Percentiles rank a stretch among this genome's conserved stretches.
phyloP scores from a whole-genome alignment of 441 rosid species.

The Kokia cookei region DNA sequence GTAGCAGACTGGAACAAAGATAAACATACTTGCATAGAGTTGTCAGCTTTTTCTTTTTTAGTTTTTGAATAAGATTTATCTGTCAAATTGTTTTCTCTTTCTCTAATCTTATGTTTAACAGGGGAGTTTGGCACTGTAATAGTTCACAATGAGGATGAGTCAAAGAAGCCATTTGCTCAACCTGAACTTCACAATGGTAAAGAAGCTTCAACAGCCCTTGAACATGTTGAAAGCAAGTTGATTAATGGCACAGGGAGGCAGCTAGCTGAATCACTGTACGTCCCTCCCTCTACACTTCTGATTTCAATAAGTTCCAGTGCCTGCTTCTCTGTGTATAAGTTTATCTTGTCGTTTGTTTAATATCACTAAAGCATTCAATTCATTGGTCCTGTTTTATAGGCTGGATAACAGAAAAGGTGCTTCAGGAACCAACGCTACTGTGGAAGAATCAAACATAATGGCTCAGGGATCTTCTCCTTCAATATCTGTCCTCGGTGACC shows the following conservation, averaged over 20 bases:
- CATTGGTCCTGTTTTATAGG: conserved; percentile 27
- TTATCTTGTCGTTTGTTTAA: neutral
- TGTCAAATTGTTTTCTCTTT: neutral
- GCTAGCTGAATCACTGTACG: conserved; percentile 41
- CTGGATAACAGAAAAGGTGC: conserved; percentile 33
- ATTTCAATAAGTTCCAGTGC: neutral
- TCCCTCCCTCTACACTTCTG: neutral
- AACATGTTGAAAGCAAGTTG: conserved; percentile 29
- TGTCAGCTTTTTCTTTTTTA: neutral
- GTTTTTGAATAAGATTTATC: neutral
- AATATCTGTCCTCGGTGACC: conserved; percentile 31
- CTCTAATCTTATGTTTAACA: conserved; percentile 22
- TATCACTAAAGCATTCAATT: neutral
- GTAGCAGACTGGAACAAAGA: neutral
- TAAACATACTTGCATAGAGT: neutral
- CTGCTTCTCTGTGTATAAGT: neutral
- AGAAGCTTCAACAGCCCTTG: conserved; percentile 29
- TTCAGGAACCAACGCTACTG: conserved; percentile 23
- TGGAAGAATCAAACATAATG: conserved; percentile 29
- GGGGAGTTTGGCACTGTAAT: conserved; percentile 91
- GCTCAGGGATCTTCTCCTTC: conserved; percentile 28
- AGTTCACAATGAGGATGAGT: conserved; percentile 60
- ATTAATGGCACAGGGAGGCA: conserved; percentile 30
- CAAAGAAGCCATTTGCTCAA: conserved; percentile 20
- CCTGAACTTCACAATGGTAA: conserved; percentile 28